A percentile compares a stretch with the other conserved stretches of the same genome.
Conservation (phyloP, 1,284 basidiomycete genomes). For the Cryptococcus hybrid region DNA sequence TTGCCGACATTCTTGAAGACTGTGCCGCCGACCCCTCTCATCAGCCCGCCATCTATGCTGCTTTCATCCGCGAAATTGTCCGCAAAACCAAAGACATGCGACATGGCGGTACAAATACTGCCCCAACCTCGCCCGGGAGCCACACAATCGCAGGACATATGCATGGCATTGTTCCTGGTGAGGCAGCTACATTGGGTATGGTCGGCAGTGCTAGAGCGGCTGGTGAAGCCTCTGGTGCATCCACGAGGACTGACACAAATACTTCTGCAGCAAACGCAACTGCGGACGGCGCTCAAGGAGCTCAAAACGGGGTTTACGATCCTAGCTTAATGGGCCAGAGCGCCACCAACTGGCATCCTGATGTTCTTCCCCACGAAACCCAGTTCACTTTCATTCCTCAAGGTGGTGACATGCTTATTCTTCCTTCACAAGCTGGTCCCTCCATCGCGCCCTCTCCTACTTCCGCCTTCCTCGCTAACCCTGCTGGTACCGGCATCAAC, state of each 20-base stretch:
- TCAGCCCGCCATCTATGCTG: slow-evolving; percentile 80
- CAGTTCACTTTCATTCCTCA: slow-evolving; percentile 47
- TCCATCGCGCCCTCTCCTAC: slow-evolving; percentile 41
- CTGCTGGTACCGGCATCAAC: slow-evolving; percentile 5
- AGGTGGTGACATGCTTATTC: slow-evolving; percentile 49
- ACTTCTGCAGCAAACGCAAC: slow-evolving; percentile 1
- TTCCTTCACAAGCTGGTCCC: slow-evolving; percentile 45
- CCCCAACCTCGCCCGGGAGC: slow-evolving; percentile 11
- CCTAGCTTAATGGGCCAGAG: slow-evolving; percentile 34
- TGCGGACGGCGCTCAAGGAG: background rate
- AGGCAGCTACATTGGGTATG: background rate
- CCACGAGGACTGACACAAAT: background rate
- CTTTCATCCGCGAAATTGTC: slow-evolving; percentile 71
- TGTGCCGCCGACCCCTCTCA: slow-evolving; percentile 72
- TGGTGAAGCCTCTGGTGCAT: background rate
- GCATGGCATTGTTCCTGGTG: slow-evolving; percentile 1
- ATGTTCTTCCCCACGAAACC: slow-evolving; percentile 22
- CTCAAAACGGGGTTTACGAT: slow-evolving; percentile 13
- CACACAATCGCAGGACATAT: slow-evolving; percentile 1
- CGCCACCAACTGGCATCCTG: slow-evolving; percentile 28
- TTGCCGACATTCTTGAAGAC: slow-evolving; percentile 72
- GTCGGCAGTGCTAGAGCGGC: background rate
- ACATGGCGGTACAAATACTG: slow-evolving; percentile 8
- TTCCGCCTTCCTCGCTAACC: slow-evolving; percentile 17
- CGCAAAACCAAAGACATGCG: slow-evolving; percentile 50